Evolutionary conservation across 2,329 filamentous ascomycete species (phyloP).

Genomic region (Fusarium concolor): DNA sequence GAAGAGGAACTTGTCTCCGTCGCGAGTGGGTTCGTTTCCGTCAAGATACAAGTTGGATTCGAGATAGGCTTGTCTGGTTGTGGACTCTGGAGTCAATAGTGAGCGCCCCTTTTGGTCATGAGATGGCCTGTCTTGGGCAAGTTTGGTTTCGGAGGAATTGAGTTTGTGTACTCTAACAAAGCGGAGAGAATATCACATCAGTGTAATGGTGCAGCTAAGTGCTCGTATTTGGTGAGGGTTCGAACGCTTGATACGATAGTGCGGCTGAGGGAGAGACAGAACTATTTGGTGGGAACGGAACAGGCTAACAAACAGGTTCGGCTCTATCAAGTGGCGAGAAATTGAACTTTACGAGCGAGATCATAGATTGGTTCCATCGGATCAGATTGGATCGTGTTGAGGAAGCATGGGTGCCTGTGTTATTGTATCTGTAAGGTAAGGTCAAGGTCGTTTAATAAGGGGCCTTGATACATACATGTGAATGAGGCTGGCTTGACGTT

Average conservation of each 20-base stretch:
- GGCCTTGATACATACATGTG: neutral
- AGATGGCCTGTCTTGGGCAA: constrained; percentile 7
- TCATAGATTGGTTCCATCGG: constrained; percentile 16
- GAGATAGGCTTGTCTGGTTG: constrained; percentile 5
- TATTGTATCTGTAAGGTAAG: constrained; percentile 4
- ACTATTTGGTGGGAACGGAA: constrained; percentile 18
- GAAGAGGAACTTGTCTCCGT: constrained; percentile 30
- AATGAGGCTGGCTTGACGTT: constrained; percentile 9
- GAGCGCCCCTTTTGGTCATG: constrained; percentile 34
- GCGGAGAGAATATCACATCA: constrained; percentile 29
- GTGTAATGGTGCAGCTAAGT: constrained; percentile 21
- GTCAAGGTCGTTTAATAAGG: constrained; percentile 17
- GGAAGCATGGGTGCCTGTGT: constrained; percentile 15
- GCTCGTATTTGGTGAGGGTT: constrained; percentile 29
- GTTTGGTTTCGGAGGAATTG: constrained; percentile 20
- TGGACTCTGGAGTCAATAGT: constrained; percentile 24
- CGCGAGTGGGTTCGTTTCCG: constrained; percentile 19
- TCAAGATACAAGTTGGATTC: constrained; percentile 12
- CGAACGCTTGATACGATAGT: constrained; percentile 19
- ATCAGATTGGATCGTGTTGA: constrained; percentile 33
- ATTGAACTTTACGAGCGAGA: constrained; percentile 11
- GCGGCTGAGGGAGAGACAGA: constrained; percentile 15
- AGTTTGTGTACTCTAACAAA: constrained; percentile 15
- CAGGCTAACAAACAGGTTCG: neutral
- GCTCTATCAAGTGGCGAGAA: constrained; percentile 9